Conservation (phyloP, 768 basidiomycete species). For the Russula sp. region DNA sequence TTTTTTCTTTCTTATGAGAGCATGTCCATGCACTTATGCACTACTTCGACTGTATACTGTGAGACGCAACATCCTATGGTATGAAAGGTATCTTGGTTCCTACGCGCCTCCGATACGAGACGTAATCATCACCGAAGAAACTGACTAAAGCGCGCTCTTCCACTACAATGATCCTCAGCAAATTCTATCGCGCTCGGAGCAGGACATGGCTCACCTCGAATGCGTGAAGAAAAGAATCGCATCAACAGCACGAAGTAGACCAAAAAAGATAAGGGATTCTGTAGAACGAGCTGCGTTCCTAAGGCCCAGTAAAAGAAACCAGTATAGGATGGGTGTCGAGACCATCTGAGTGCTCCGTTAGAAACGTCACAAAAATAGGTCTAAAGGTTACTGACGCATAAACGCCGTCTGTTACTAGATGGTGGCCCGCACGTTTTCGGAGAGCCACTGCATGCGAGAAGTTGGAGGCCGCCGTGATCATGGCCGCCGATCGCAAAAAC, state of each 20-base stretch:
- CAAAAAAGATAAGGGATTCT: slow-evolving; percentile 72
- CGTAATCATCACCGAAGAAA: slow-evolving; percentile 90
- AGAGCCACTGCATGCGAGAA: slow-evolving; percentile 89
- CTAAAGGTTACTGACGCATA: slow-evolving; percentile 58
- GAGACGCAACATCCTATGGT: slow-evolving; percentile 36
- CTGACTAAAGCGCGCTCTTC: slow-evolving; percentile 75
- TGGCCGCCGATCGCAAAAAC: slow-evolving; percentile 77
- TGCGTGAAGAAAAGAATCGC: slow-evolving; percentile 82
- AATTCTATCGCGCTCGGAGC: neutral
- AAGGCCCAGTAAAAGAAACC: slow-evolving; percentile 99
- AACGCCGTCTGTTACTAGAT: slow-evolving; percentile 81
- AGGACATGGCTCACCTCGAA: slow-evolving; percentile 52
- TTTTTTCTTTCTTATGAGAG: slow-evolving; percentile 30
- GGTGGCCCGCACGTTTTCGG: slow-evolving; percentile 65
- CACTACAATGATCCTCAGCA: slow-evolving; percentile 37
- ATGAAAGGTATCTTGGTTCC: slow-evolving; percentile 89
- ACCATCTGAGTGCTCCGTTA: slow-evolving; percentile 47
- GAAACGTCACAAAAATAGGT: neutral
- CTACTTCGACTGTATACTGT: neutral
- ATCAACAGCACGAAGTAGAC: slow-evolving; percentile 66
- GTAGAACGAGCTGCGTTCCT: slow-evolving; percentile 86
- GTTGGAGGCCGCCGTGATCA: slow-evolving; percentile 91
- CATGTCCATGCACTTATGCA: slow-evolving; percentile 19
- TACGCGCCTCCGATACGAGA: slow-evolving; percentile 65
- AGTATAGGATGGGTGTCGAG: slow-evolving; percentile 92